Conservation (phyloP, 1,139 yeast species). For the Suhomyces taliae region DNA sequence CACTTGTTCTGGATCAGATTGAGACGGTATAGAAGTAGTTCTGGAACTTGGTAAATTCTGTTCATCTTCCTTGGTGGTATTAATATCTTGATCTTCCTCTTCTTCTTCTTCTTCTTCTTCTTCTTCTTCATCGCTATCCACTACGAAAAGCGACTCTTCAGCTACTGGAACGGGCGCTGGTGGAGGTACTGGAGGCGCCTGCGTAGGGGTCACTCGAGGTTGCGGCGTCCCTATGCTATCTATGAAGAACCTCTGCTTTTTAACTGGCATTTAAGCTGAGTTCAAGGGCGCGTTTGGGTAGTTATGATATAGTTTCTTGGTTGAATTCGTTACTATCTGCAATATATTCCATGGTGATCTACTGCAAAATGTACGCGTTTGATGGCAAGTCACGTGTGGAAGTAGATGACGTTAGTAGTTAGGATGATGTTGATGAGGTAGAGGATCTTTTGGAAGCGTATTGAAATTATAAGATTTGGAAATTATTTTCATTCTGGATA, state of each 20-base stretch:
- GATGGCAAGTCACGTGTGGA: too few relatives aligned
- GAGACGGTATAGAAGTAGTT: background rate
- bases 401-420: too few relatives aligned
- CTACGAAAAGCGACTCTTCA: conserved; percentile 18
- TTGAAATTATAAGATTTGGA: too few relatives aligned
- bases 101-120: conserved; percentile 12
- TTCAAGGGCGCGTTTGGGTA: too few relatives aligned
- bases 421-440: too few relatives aligned
- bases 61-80: background rate
- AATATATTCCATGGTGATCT: too few relatives aligned
- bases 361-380: too few relatives aligned
- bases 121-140: conserved; percentile 16
- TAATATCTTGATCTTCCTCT: conserved; percentile 1
- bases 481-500: too few relatives aligned
- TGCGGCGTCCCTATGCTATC: conserved; percentile 5
- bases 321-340: too few relatives aligned
- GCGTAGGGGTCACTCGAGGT: background rate
- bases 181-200: background rate
- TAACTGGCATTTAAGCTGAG: conserved; percentile 4
- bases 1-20: background rate
- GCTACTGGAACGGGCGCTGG: too few relatives aligned
- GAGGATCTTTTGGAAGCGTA: too few relatives aligned
- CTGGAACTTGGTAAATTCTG: background rate
- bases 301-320: too few relatives aligned
- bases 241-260: conserved; percentile 13